Evolutionary conservation across 1,284 basidiomycete species (phyloP).

Genomic region (Cryptococcus sp.): DNA sequence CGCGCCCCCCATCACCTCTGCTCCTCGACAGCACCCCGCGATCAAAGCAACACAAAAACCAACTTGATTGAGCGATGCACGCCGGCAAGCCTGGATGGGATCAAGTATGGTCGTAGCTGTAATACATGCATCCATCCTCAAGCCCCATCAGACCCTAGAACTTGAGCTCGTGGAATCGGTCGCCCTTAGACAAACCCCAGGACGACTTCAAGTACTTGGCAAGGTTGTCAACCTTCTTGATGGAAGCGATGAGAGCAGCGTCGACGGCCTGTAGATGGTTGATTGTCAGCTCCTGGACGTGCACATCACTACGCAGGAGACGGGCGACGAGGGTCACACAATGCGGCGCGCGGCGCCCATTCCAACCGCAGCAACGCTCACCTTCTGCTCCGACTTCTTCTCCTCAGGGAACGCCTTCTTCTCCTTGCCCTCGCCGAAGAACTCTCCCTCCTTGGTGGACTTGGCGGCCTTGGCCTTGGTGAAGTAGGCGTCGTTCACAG

Average conservation of each 20-base stretch:
- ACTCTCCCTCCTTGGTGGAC: constrained; percentile 85
- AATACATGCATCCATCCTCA: constrained; percentile 44
- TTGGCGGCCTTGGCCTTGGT: constrained; percentile 72
- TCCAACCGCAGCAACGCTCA: constrained; percentile 24
- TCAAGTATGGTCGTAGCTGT: constrained; percentile 18
- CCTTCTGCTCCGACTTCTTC: constrained; percentile 91
- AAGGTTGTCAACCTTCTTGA: constrained; percentile 91
- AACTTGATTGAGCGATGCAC: too few species aligned
- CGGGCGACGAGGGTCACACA: too few species aligned
- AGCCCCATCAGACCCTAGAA: constrained; percentile 37
- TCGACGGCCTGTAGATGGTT: constrained; percentile 59
- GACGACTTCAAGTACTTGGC: constrained; percentile 90
- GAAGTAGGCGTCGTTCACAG: constrained; percentile 95
- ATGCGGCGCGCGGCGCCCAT: too few species aligned
- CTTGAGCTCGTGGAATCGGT: constrained; percentile 53
- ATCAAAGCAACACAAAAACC: too few species aligned
- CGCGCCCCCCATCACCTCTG: too few species aligned
- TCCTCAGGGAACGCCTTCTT: constrained; percentile 87
- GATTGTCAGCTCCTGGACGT: constrained; percentile 1
- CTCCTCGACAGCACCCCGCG: too few species aligned
- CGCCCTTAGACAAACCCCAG: constrained; percentile 92
- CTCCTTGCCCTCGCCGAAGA: constrained; percentile 93
- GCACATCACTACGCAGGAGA: neutral
- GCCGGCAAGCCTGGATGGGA: too few species aligned
- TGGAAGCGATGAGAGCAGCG: constrained; percentile 72